Conservation (phyloP, 2,329 filamentous ascomycete genomes). For the Cylindrodendrum hubeiense region DNA sequence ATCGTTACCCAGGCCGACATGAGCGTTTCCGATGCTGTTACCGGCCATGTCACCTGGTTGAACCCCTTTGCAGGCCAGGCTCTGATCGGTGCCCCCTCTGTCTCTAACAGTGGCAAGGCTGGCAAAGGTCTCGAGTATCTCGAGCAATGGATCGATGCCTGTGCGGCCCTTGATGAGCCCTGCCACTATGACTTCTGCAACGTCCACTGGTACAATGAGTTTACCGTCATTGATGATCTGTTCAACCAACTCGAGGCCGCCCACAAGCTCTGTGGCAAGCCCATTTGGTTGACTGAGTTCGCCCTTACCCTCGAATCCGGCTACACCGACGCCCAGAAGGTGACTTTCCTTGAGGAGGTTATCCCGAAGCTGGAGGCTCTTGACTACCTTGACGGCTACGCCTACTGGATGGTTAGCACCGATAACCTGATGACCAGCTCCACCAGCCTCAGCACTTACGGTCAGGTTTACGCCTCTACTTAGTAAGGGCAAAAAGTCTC, state of each 20-base stretch:
- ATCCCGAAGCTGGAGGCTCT: constrained; percentile 62
- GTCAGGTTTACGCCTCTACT: constrained; percentile 62
- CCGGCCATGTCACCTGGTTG: constrained; percentile 67
- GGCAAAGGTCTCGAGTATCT: constrained; percentile 70
- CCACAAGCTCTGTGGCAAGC: constrained; percentile 58
- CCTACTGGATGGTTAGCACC: constrained; percentile 66
- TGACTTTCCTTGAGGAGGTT: constrained; percentile 62
- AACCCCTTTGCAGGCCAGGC: constrained; percentile 66
- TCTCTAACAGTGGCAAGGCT: constrained; percentile 68
- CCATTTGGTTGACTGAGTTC: constrained; percentile 76
- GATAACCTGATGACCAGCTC: constrained; percentile 57
- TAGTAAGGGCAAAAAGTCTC: constrained; percentile 35
- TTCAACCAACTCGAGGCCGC: constrained; percentile 65
- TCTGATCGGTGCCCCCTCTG: constrained; percentile 69
- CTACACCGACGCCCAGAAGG: constrained; percentile 51
- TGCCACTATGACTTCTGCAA: constrained; percentile 72
- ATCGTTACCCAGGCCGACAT: constrained; percentile 70
- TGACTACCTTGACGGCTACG: constrained; percentile 66
- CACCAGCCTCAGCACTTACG: constrained; percentile 58
- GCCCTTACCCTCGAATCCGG: constrained; percentile 57
- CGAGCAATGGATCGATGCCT: constrained; percentile 63
- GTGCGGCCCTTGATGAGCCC: constrained; percentile 51
- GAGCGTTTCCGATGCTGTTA: constrained; percentile 62
- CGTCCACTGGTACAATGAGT: constrained; percentile 73
- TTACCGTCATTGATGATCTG: constrained; percentile 62